Percentiles rank a stretch among this genome's conserved stretches.
phyloP scores from a whole-genome alignment of 345 rosid genomes.

The Citrus mangshanensis region DNA sequence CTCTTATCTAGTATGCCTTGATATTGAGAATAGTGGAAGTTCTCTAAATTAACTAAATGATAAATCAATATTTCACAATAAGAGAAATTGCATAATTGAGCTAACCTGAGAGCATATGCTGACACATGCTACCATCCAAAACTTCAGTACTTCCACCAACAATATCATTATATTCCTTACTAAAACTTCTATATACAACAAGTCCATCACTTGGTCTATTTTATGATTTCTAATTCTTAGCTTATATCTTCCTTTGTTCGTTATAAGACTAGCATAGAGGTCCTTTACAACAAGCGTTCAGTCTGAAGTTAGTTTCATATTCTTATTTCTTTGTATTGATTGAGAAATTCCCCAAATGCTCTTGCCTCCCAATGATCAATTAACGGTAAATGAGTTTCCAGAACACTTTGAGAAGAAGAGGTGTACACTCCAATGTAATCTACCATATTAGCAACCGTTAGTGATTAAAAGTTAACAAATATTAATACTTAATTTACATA shows the following conservation, averaged over 20 bases:
- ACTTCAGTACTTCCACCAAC: neutral
- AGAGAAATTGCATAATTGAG: neutral
- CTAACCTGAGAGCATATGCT: neutral
- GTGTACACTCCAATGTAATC: neutral
- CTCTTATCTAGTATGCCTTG: neutral
- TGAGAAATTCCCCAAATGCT: neutral
- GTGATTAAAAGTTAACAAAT: neutral
- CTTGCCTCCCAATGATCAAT: neutral
- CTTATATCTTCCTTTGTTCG: neutral
- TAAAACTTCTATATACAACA: neutral
- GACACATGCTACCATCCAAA: neutral
- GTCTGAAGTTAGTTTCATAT: neutral
- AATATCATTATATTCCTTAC: neutral
- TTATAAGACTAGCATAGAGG: neutral
- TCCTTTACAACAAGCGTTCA: neutral
- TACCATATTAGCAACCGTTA: neutral
- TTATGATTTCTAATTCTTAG: neutral
- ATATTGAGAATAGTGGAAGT: neutral
- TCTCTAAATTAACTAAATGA: neutral
- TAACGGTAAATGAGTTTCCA: neutral
- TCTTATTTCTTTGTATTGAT: neutral
- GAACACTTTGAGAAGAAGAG: neutral
- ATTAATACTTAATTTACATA: neutral
- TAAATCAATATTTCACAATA: neutral
- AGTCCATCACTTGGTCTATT: neutral